phyloP scores from a whole-genome alignment of 768 basidiomycete genomes.

The Rhodosporidiobolus odoratus region DNA sequence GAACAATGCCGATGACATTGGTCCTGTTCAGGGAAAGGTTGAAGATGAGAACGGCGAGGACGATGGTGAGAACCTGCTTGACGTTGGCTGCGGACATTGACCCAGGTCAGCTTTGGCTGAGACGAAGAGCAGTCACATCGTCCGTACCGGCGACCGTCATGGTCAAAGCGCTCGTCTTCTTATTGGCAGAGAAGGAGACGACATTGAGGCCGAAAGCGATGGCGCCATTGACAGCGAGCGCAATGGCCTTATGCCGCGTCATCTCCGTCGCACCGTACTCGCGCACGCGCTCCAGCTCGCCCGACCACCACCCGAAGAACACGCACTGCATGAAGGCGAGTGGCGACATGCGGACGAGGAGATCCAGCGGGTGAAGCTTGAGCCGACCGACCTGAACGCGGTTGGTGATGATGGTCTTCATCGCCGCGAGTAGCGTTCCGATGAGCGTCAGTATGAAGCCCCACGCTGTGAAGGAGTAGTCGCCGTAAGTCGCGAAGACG shows the following conservation, averaged over 20 bases:
- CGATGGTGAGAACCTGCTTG: slow-evolving; percentile 45
- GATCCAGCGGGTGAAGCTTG: slow-evolving; percentile 69
- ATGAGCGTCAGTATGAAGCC: slow-evolving; percentile 83
- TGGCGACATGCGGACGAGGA: slow-evolving; percentile 83
- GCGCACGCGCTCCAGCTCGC: slow-evolving; percentile 67
- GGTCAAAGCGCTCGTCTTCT: slow-evolving; percentile 75
- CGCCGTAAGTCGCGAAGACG: slow-evolving; percentile 79
- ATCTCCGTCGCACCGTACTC: slow-evolving; percentile 53
- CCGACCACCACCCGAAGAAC: slow-evolving; percentile 66
- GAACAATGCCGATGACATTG: slow-evolving; percentile 74
- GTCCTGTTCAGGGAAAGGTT: slow-evolving; percentile 68
- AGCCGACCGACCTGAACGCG: slow-evolving; percentile 52
- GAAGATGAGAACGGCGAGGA: slow-evolving; percentile 65
- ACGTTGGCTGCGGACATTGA: slow-evolving; percentile 35
- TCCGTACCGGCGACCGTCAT: slow-evolving; percentile 86
- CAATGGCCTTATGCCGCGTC: slow-evolving; percentile 52
- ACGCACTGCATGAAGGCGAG: slow-evolving; percentile 85
- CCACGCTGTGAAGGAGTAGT: slow-evolving; percentile 81
- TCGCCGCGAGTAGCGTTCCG: slow-evolving; percentile 82
- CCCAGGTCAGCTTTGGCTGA: not conserved
- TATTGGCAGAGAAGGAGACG: slow-evolving; percentile 93
- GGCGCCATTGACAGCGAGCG: slow-evolving; percentile 68
- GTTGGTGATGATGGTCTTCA: slow-evolving; percentile 90
- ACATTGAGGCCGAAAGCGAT: slow-evolving; percentile 91
- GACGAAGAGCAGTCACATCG: too few relatives aligned